phyloP scores from a whole-genome alignment of 441 rosid species.

The Capsella rubella region DNA sequence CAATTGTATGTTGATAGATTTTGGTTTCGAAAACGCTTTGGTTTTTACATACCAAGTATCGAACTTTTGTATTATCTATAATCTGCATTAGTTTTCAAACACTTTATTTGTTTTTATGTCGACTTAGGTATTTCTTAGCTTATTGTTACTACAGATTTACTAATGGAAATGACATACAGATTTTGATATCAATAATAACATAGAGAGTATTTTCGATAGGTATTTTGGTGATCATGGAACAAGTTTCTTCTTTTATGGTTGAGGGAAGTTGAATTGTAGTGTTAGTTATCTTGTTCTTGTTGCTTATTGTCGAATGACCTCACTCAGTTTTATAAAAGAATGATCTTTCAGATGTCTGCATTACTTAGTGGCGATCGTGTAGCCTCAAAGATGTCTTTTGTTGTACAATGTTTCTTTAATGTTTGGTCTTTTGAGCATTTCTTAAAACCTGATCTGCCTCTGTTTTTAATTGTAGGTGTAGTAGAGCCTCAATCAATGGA shows the following conservation, averaged over 20 bases:
- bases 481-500: constrained; percentile 52
- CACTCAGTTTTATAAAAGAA: not conserved
- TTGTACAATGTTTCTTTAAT: not conserved
- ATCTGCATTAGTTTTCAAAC: not conserved
- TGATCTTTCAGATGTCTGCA: not conserved
- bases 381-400: not conserved
- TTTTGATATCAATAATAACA: too few species aligned
- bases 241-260: not conserved
- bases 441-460: not conserved
- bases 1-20: constrained; percentile 10
- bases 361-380: constrained; percentile 11
- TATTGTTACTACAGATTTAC: too few species aligned
- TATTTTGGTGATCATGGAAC: not conserved
- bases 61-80: not conserved
- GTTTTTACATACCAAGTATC: not conserved
- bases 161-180: too few species aligned
- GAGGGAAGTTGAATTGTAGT: not conserved
- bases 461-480: constrained; percentile 48
- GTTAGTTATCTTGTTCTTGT: not conserved
- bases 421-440: constrained; percentile 25
- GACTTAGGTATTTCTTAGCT: too few species aligned
- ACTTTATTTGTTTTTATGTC: not conserved
- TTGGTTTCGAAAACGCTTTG: constrained; percentile 10
- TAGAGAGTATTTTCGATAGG: not conserved
- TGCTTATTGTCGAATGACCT: not conserved